Evolutionary conservation across 2,329 filamentous ascomycete species (phyloP).

Genomic region (Harringtonia aguacate): DNA sequence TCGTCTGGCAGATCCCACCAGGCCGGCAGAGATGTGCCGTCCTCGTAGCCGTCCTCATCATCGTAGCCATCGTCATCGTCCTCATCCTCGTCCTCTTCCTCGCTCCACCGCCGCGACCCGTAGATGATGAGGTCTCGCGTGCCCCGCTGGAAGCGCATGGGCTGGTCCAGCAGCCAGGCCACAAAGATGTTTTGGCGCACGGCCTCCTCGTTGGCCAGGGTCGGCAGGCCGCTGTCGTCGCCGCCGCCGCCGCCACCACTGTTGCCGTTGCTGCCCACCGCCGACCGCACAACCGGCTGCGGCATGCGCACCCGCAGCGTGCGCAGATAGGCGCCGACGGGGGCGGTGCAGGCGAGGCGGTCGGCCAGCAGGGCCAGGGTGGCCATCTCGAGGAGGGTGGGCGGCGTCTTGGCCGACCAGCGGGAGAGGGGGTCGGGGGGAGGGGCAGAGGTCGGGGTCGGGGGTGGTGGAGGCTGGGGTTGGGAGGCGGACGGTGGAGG

Average conservation of each 20-base stretch:
- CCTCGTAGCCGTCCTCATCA: slow-evolving; percentile 17
- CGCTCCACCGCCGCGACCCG: slow-evolving; percentile 50
- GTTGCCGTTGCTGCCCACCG: slow-evolving; percentile 7
- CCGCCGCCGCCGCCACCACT: slow-evolving; percentile 9
- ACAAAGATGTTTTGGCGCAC: slow-evolving; percentile 60
- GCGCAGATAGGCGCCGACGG: slow-evolving; percentile 43
- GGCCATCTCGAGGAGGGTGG: slow-evolving; percentile 51
- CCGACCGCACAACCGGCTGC: slow-evolving; percentile 1
- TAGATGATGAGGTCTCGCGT: slow-evolving; percentile 56
- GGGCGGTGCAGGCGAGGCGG: slow-evolving; percentile 54
- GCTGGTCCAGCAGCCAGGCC: slow-evolving; percentile 53
- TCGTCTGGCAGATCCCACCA: slow-evolving; percentile 67
- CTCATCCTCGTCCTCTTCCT: slow-evolving; percentile 11
- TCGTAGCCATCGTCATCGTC: slow-evolving; percentile 17
- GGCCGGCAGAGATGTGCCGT: slow-evolving; percentile 27
- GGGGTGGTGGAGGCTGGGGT: neutral
- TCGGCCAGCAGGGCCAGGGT: slow-evolving; percentile 63
- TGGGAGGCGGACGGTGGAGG: too few relatives aligned
- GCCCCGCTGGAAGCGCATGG: slow-evolving; percentile 46
- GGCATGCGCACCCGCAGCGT: slow-evolving; percentile 42
- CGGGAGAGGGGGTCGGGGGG: slow-evolving; percentile 1
- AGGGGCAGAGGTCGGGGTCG: neutral
- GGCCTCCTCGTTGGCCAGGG: slow-evolving; percentile 40
- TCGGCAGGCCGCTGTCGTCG: slow-evolving; percentile 26
- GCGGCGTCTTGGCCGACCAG: slow-evolving; percentile 23